Evolutionary conservation across 441 rosid species (phyloP), one percentile per base, ranked within the genome.

Genomic region (Mallotus japonicus): DNA sequence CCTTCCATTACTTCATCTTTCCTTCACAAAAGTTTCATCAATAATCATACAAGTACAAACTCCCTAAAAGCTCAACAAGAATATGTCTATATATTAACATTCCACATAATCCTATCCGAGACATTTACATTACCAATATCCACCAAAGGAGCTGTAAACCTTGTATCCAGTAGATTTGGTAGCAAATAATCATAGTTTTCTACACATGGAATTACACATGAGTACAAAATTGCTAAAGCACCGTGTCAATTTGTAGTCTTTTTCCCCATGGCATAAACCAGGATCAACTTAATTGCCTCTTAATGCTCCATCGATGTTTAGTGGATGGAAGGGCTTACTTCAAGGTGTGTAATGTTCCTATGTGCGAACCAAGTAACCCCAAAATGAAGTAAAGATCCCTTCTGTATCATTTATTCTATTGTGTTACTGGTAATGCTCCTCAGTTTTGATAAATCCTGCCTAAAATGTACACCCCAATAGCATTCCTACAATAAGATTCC

Each of bases 361-460:
- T 46, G 11, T 16, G 51, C 16, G 50, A 55, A 19, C 3, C n/a
- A 56, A n/a, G 62, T 0, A 69, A 55, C 10, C 51, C 32, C 60
- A 5, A 55, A 55, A 69, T 37, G 37, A 69, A 58, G 47, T 46
- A 24, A 24, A 58, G 46, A 70, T 58, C 17, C 50, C 49, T 60
- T 71, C 46, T 28, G 17, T 19, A 13, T 24, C 47, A 59, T 34
- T 58, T 71, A 51, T 62, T 37, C 74, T 46, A 71, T 46, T 13
- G 50, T 50, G 59, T 70, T 47, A 51, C n/a, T 17, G 17, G 12
- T n/a, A 32, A 32, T 34, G 24, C 56, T 62, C 34, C 67, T 34
- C 67, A 71, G 8, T 19, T 3, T 32, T 20, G 5, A 47, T 61
- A 61, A n/a, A 6, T 22, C 12, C 37, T 61, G 19, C 37, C 60